Base-by-base conservation (phyloP, 495 filamentous ascomycete genomes). In the Wilcoxina mikolae region DNA sequence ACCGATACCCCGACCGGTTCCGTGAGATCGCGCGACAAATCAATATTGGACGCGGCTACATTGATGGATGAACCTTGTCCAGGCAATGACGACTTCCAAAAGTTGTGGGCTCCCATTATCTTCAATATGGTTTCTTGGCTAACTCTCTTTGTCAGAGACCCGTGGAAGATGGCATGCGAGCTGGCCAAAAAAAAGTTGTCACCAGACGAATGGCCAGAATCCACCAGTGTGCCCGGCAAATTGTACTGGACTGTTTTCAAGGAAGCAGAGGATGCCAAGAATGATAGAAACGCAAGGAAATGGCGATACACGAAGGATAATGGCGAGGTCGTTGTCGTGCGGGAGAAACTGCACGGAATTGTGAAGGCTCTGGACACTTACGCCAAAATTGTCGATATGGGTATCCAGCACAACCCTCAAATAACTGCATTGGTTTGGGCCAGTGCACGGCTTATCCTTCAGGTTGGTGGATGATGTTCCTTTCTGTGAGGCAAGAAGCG, bases 361-460 rank as follows among this genome's bases (percentile, higher is more conserved):
- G 43, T 60, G 22, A 57, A 55, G 29, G 53, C 48, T 22, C 31
- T 60, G 42, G 51, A 54, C 11, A 51, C 39, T 7, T 58, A 54
- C 4, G 56, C 55, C 3, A 51, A 33, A n/a, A 44, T 58, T 24
- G 55, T 51, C 3, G 55, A 60, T 20, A 20, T 43, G 39, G 52
- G 42, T 10, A 23, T 22, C 3, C 22, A 47, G 15, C 18, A 42
- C 23, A 29, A 45, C 3, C 35, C 24, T 12, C 24, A 12, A 3
- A 33, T 54, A 4, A 35, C 28, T 0, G 18, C 58, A 23, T 23
- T 60, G 5, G 55, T 57, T 5, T 60, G 58, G 58, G 44, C n/a
- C 15, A 47, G 23, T 22, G 44, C 45, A 12, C 49, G 58, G 18
- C 27, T 54, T 41, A 44, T 52, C n/a, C 50, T 56, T 9, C 46